phyloP scores from a whole-genome alignment of 83 land plant genomes.

The Picea abies region DNA sequence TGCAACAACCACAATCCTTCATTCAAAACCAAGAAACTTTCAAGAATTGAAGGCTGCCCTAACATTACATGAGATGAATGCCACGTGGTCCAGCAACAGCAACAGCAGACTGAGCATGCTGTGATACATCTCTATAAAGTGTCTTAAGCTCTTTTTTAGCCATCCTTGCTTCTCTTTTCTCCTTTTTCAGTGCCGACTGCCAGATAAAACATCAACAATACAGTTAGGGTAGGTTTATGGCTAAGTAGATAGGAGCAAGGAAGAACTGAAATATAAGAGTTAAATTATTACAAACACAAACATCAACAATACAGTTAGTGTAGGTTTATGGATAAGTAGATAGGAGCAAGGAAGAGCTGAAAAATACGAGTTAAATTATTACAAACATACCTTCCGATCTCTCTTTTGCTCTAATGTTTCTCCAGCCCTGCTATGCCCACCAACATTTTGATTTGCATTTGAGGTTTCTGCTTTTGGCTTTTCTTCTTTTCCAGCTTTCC shows the following conservation, averaged over 20 bases:
- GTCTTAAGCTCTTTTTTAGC: slow-evolving; percentile 74
- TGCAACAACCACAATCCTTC: too few species aligned
- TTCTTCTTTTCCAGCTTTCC: slow-evolving; percentile 26
- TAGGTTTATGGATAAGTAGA: background rate
- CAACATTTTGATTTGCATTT: slow-evolving; percentile 25
- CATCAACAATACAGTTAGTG: background rate
- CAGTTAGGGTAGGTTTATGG: background rate
- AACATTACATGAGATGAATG: slow-evolving; percentile 48
- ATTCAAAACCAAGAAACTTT: too few species aligned
- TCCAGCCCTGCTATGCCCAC: slow-evolving; percentile 17
- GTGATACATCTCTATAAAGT: slow-evolving; percentile 66
- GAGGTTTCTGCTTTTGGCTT: slow-evolving; percentile 16
- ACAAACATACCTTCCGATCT: slow-evolving; percentile 73
- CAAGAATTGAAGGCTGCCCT: too few species aligned
- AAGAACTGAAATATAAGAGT: background rate
- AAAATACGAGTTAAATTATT: background rate
- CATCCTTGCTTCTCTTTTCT: slow-evolving; percentile 68
- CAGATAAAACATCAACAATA: slow-evolving; percentile 8
- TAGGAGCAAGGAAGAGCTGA: background rate
- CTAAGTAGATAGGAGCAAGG: background rate
- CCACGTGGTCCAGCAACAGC: slow-evolving; percentile 73
- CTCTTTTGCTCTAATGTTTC: slow-evolving; percentile 88
- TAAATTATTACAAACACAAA: slow-evolving; percentile 27
- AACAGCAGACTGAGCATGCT: slow-evolving; percentile 77
- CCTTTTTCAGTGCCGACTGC: slow-evolving; percentile 80